Evolutionary conservation across 2,329 filamentous ascomycete species (phyloP), one percentile per base, ranked within the genome.

Genomic region (Rutstroemia sp.): DNA sequence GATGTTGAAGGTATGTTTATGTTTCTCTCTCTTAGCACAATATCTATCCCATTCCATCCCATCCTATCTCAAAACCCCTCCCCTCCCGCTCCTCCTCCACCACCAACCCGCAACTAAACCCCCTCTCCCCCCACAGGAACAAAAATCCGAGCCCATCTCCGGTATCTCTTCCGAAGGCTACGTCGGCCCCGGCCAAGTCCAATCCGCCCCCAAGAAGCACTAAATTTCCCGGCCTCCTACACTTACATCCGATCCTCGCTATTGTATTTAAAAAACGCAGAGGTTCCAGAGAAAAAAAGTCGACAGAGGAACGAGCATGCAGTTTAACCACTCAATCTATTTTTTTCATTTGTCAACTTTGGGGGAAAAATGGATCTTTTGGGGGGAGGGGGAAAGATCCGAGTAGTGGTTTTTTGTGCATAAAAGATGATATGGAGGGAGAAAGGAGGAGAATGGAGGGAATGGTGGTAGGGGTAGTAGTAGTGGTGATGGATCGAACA

Each of bases 131-230:
- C 10, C 19, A 72, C 72, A 95, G 89, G 78, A 78, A 71, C 88
- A 95, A 83, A 88, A 86, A 70, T 79, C 89, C 71, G 91, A 96
- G 72, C 91, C 91, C 60, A 82, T 96, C 73, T 90, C 87, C 61
- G 91, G 91, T 80, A 76, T 94, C 75, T 81, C 86, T 64, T 87
- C 87, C 70, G 82, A 87, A 72, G 85, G 83, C 67, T 95, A 95
- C 78, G 76, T 74, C 63, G 90, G 90, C 73, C 81, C 83, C 71
- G 89, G 90, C 68, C 81, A 84, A 75, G 81, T 95, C 64, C 91
- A 95, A 78, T 63, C 60, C 51, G 52, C 63, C 47, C 64, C 67
- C 21, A 67, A 67, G 62, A 65, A 66, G 60, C 61, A 65, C 17
- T 65, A 67, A 58, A 58, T 16, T 23, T 38, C 19, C 30, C 52